Percentiles rank a stretch among this genome's conserved stretches.
Conservation (phyloP, 2,329 filamentous ascomycete genomes). For the Fusarium chaquense region DNA sequence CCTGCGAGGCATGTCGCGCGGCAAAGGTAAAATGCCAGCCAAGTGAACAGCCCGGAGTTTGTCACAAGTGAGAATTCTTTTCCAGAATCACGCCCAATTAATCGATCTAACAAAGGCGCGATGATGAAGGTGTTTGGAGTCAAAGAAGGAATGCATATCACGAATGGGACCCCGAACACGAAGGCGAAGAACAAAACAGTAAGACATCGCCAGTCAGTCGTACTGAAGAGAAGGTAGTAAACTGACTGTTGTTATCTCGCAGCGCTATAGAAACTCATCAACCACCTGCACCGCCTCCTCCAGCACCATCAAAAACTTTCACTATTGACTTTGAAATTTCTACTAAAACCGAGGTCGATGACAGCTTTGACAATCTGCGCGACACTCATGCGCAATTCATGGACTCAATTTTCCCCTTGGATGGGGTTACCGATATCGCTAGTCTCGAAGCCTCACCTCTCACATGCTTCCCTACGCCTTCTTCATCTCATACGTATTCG, state of each 20-base stretch:
- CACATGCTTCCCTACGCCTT: constrained; percentile 46
- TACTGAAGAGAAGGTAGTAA: no score
- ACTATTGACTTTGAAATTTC: constrained; percentile 65
- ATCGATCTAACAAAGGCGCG: not conserved
- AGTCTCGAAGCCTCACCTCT: constrained; percentile 37
- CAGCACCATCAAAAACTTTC: constrained; percentile 62
- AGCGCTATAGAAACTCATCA: constrained; percentile 41
- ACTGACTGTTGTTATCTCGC: not conserved
- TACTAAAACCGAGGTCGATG: constrained; percentile 53
- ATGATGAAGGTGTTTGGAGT: constrained; percentile 61
- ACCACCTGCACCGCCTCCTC: constrained; percentile 43
- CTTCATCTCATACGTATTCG: constrained; percentile 49
- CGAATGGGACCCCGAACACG: constrained; percentile 64
- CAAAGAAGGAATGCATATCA: constrained; percentile 66
- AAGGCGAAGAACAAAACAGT: constrained; percentile 60
- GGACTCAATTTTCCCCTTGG: constrained; percentile 54
- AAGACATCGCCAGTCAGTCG: not conserved
- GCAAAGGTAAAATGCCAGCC: constrained; percentile 67
- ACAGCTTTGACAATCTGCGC: constrained; percentile 58
- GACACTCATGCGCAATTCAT: constrained; percentile 58
- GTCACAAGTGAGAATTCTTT: constrained; percentile 60
- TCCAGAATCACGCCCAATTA: not conserved
- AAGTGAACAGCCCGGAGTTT: constrained; percentile 61
- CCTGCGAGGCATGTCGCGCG: constrained; percentile 66
- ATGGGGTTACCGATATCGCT: constrained; percentile 40